Conservation (phyloP, 257 asterid species). For the Gentiana macrophylla region DNA sequence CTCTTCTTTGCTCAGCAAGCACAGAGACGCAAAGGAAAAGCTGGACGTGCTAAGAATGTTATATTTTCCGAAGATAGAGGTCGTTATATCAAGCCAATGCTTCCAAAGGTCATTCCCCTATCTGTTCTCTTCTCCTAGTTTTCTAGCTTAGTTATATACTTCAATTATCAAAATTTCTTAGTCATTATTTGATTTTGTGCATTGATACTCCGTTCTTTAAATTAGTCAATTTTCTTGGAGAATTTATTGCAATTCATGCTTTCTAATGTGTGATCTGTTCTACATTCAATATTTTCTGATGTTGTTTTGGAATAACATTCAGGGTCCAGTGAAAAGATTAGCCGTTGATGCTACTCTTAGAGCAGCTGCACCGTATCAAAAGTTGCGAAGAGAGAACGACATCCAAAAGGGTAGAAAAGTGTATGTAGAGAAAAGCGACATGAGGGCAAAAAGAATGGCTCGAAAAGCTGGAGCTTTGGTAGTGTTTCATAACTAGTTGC, state of each 20-base stretch:
- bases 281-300: constrained; percentile 16
- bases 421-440: constrained; percentile 85
- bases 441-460: constrained; percentile 99
- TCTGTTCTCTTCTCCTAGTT: constrained; percentile 1
- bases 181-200: too few relatives aligned
- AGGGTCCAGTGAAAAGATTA: constrained; percentile 96
- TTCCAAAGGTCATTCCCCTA: constrained; percentile 69
- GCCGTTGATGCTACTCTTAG: constrained; percentile 99
- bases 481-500: constrained; percentile 6
- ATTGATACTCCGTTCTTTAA: too few relatives aligned
- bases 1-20: constrained; percentile 99
- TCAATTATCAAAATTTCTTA: too few relatives aligned
- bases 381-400: constrained; percentile 86
- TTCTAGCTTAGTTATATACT: too few relatives aligned
- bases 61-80: constrained; percentile 98
- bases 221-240: neutral
- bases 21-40: constrained; percentile 78
- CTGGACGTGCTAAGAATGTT: constrained; percentile 96
- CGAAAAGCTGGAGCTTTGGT: constrained; percentile 99
- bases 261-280: neutral
- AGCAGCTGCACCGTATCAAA: constrained; percentile 99
- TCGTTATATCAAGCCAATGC: constrained; percentile 91
- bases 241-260: neutral
- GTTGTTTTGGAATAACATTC: constrained; percentile 20
- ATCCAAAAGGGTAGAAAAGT: constrained; percentile 57